Conservation (phyloP, 2,329 filamentous ascomycete species). For the Thermochaetoides dissita region DNA sequence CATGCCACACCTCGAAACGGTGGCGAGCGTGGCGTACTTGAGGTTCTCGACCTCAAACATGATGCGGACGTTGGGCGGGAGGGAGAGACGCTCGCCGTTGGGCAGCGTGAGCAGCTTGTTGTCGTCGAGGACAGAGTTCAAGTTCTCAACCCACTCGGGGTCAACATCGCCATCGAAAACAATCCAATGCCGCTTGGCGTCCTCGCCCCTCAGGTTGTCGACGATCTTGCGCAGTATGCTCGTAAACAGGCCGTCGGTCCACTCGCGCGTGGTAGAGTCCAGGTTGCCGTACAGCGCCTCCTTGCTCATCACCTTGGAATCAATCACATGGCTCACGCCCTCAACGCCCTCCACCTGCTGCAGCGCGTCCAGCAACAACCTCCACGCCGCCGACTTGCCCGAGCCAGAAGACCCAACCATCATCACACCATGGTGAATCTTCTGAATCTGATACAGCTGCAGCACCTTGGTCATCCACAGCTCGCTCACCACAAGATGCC, state of each 20-base stretch:
- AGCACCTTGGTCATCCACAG: constrained; percentile 96
- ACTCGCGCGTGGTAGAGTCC: constrained; percentile 92
- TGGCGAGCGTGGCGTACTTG: constrained; percentile 93
- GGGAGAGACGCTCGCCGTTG: constrained; percentile 91
- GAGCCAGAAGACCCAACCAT: constrained; percentile 98
- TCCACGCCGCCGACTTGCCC: constrained; percentile 93
- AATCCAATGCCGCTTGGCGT: constrained; percentile 96
- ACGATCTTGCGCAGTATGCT: constrained; percentile 97
- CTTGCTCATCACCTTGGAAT: constrained; percentile 99
- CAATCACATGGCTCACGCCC: constrained; percentile 92
- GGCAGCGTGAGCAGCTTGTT: constrained; percentile 95
- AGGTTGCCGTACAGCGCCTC: constrained; percentile 91
- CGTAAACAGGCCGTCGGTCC: constrained; percentile 97
- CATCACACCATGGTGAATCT: constrained; percentile 98
- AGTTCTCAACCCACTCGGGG: constrained; percentile 97
- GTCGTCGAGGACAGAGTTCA: constrained; percentile 98
- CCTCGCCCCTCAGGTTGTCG: constrained; percentile 93
- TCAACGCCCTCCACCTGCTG: constrained; percentile 85
- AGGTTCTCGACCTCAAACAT: constrained; percentile 99
- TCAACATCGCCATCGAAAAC: constrained; percentile 98
- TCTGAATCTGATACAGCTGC: constrained; percentile 95
- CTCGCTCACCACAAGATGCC: constrained; percentile 79
- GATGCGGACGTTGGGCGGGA: constrained; percentile 89
- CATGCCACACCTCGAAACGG: constrained; percentile 99
- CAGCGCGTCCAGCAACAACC: constrained; percentile 75